Evolutionary conservation across 805 yeast species (phyloP).

Genomic region (Candida vaughaniae): DNA sequence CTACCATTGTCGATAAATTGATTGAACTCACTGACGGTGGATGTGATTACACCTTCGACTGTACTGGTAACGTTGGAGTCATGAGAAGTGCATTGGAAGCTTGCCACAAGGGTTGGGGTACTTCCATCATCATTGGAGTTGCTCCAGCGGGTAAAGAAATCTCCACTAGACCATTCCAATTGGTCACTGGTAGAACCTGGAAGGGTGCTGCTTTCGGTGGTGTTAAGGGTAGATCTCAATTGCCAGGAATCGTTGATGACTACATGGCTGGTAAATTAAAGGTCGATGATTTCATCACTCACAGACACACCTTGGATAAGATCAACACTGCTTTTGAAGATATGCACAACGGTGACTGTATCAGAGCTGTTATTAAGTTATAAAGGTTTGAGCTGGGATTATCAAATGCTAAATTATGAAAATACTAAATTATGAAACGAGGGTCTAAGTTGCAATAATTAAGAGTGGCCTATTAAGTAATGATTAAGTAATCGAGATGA

Average conservation of each 20-base stretch:
- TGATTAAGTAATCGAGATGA: no score
- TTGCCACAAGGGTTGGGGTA: slow-evolving; percentile 99
- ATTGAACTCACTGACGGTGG: slow-evolving; percentile 96
- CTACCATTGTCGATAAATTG: slow-evolving; percentile 76
- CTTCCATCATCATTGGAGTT: slow-evolving; percentile 92
- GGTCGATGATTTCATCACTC: slow-evolving; percentile 95
- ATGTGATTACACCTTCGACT: slow-evolving; percentile 91
- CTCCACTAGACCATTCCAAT: slow-evolving; percentile 96
- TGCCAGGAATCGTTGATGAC: slow-evolving; percentile 86
- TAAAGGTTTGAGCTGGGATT: slow-evolving; percentile 13
- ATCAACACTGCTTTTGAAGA: slow-evolving; percentile 92
- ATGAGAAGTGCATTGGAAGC: slow-evolving; percentile 97
- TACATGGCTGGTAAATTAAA: slow-evolving; percentile 77
- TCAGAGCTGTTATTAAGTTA: slow-evolving; percentile 81
- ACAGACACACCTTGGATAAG: slow-evolving; percentile 71
- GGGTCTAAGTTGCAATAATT: no score
- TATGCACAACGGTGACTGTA: slow-evolving; percentile 90
- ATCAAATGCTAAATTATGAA: no score
- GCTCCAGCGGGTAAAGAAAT: slow-evolving; percentile 99
- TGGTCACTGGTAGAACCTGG: slow-evolving; percentile 99
- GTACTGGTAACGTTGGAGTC: slow-evolving; percentile 93
- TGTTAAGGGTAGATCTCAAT: slow-evolving; percentile 94
- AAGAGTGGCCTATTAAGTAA: no score
- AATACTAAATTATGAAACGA: no score
- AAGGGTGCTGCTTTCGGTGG: slow-evolving; percentile 99